Conservation (phyloP, 371 early-diverging fungal genomes). For the Batrachochytrium dendrobatidis region DNA sequence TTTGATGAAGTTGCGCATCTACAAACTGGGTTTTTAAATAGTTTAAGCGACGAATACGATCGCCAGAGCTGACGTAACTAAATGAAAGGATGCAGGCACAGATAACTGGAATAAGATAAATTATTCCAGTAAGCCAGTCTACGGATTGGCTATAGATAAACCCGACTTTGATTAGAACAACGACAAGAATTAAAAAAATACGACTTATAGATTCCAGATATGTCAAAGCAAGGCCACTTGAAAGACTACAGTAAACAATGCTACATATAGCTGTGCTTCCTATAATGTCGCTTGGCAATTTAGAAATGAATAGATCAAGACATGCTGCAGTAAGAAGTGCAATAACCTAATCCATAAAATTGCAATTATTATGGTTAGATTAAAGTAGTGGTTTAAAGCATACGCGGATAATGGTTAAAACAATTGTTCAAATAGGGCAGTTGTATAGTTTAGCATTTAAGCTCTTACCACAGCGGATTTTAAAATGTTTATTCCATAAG, state of each 20-base stretch:
- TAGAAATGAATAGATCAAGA: too few relatives aligned
- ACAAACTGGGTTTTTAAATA: conserved; percentile 29
- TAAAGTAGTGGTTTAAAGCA: too few relatives aligned
- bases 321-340: too few relatives aligned
- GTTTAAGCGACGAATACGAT: conserved; percentile 14
- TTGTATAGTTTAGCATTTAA: too few relatives aligned
- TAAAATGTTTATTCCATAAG: too few relatives aligned
- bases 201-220: conserved; percentile 8
- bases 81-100: not conserved
- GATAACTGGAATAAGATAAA: conserved; percentile 12
- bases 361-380: too few relatives aligned
- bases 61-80: conserved; percentile 5
- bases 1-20: conserved; percentile 20
- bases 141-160: not conserved
- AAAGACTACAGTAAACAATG: conserved; percentile 9
- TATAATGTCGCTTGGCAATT: too few relatives aligned
- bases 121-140: not conserved
- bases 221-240: conserved; percentile 14
- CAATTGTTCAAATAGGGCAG: too few relatives aligned
- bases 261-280: conserved; percentile 4
- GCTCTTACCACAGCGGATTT: too few relatives aligned
- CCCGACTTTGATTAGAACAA: conserved; percentile 5
- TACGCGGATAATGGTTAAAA: too few relatives aligned
- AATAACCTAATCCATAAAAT: too few relatives aligned
- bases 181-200: not conserved